A percentile compares a stretch with the other conserved stretches of the same genome.
Conservation (phyloP, 495 filamentous ascomycete genomes). For the Niebla homalea region DNA sequence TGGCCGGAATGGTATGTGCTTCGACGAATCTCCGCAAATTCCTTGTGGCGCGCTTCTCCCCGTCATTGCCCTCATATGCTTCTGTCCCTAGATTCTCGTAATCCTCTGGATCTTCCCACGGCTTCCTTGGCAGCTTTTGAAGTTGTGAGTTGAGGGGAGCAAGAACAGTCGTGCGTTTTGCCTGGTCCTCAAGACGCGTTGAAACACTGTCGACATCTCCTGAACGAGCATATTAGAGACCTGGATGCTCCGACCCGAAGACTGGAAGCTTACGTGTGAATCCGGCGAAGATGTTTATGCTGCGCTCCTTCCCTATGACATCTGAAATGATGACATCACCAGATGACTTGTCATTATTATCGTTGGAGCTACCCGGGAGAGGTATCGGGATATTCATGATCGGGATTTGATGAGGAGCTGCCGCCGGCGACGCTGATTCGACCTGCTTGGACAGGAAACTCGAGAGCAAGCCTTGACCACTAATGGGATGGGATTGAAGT, state of each 20-base stretch:
- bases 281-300: constrained; percentile 78
- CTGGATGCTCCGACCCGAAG: not conserved
- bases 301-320: constrained; percentile 67
- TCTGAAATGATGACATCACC: constrained; percentile 57
- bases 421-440: not conserved
- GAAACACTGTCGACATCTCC: constrained; percentile 57
- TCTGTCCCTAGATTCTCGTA: constrained; percentile 58
- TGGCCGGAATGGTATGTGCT: constrained; percentile 63
- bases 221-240: not conserved
- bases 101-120: constrained; percentile 84
- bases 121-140: constrained; percentile 68
- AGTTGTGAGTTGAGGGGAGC: constrained; percentile 77
- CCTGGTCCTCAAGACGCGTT: constrained; percentile 53
- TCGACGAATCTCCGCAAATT: constrained; percentile 81
- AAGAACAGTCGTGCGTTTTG: constrained; percentile 73
- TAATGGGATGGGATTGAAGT: not conserved
- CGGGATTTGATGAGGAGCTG: constrained; percentile 3
- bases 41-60: constrained; percentile 61
- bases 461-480: constrained; percentile 1
- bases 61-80: constrained; percentile 68
- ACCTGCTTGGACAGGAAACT: constrained; percentile 1
- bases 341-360: constrained; percentile 17
- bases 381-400: constrained; percentile 18
- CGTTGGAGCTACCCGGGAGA: constrained; percentile 27
- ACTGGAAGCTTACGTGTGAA: constrained; percentile 44